phyloP scores from a whole-genome alignment of 208 protist species.

The Trichomonas vaginalis region DNA sequence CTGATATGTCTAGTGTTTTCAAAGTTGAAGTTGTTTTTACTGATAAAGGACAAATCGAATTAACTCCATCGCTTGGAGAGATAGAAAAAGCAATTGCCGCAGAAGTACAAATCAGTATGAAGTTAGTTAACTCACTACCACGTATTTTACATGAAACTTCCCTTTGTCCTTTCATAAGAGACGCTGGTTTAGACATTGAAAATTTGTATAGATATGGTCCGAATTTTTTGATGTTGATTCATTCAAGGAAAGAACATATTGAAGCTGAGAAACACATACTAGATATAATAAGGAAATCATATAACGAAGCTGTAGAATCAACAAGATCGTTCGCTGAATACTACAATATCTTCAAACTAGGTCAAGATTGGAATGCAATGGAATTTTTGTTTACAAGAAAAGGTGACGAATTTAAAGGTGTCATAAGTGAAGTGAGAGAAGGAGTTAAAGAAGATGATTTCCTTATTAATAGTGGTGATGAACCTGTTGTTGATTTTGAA shows the following conservation, averaged over 20 bases:
- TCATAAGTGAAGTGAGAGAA: background rate
- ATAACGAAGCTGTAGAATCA: background rate
- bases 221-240: background rate
- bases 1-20: background rate
- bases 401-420: background rate
- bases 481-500: slow-evolving; percentile 1
- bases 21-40: background rate
- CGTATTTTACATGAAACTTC: background rate
- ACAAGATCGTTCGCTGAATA: background rate
- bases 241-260: background rate
- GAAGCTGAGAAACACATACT: background rate
- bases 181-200: background rate
- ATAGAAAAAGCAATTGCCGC: background rate
- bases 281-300: background rate
- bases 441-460: background rate
- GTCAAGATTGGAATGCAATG: background rate
- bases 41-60: background rate
- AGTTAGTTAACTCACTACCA: background rate
- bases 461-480: background rate
- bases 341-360: background rate
- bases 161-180: background rate
- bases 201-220: background rate
- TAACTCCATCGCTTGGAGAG: background rate
- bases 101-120: background rate
- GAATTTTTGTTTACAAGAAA: background rate